Percentiles rank a stretch among this genome's conserved stretches.
phyloP scores from a whole-genome alignment of 345 rosid genomes.

The Erodium maritimum region DNA sequence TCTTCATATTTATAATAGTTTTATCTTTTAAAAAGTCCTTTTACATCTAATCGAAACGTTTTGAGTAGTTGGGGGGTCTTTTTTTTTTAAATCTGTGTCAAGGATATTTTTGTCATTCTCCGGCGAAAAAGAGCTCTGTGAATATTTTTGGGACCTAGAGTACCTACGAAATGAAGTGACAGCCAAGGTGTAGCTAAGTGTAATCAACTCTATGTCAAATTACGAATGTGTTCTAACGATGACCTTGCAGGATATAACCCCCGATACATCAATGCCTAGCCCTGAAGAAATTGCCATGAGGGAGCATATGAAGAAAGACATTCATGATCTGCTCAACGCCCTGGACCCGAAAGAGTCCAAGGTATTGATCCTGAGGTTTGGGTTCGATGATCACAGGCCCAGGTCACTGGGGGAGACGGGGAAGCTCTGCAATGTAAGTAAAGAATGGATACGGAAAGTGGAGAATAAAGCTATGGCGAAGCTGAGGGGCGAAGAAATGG shows the following conservation, averaged over 20 bases:
- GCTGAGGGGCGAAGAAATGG: constrained; percentile 32
- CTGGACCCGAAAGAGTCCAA: constrained; percentile 57
- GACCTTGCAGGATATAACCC: constrained; percentile 42
- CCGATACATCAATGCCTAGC: constrained; percentile 33
- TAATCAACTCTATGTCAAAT: too few relatives aligned
- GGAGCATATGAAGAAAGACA: constrained; percentile 43
- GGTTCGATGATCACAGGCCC: constrained; percentile 38
- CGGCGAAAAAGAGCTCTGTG: too few relatives aligned
- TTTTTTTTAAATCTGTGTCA: too few relatives aligned
- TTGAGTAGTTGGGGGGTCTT: too few relatives aligned
- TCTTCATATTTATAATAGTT: too few relatives aligned
- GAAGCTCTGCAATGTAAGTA: constrained; percentile 49
- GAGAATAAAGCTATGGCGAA: constrained; percentile 53
- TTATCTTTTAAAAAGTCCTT: too few relatives aligned
- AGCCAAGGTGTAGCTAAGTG: too few relatives aligned
- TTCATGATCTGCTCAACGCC: constrained; percentile 35
- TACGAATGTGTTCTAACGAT: too few relatives aligned
- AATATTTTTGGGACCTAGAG: too few relatives aligned
- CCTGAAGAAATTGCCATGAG: constrained; percentile 45
- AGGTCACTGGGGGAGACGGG: constrained; percentile 75
- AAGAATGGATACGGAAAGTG: constrained; percentile 71
- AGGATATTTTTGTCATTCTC: too few relatives aligned
- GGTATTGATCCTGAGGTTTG: constrained; percentile 52
- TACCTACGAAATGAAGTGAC: too few relatives aligned
- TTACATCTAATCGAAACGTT: too few relatives aligned